A percentile compares a stretch with the other conserved stretches of the same genome.
phyloP scores from a whole-genome alignment of 768 basidiomycete genomes.

The Kondoa malvinella region DNA sequence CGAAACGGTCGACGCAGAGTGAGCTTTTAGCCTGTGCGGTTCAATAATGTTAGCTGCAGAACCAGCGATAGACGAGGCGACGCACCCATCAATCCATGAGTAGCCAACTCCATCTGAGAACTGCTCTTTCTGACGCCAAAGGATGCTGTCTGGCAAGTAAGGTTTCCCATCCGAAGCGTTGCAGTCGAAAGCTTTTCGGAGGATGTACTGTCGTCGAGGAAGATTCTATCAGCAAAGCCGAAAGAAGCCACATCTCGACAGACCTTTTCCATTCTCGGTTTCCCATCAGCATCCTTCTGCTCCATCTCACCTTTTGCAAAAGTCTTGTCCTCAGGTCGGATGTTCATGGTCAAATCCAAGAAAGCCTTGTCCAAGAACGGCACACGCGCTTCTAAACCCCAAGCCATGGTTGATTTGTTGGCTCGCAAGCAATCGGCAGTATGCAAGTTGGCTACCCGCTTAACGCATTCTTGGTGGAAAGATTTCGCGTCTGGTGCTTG shows the following conservation, averaged over 20 bases:
- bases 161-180: conserved; percentile 53
- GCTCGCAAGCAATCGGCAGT: conserved; percentile 93
- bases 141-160: conserved; percentile 79
- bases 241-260: conserved; percentile 1
- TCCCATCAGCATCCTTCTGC: conserved; percentile 62
- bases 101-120: conserved; percentile 98
- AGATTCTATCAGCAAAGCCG: not conserved
- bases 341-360: conserved; percentile 80
- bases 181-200: conserved; percentile 88
- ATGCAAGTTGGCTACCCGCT: conserved; percentile 91
- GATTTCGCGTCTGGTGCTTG: conserved; percentile 73
- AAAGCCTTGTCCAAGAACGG: conserved; percentile 97
- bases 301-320: conserved; percentile 66
- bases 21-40: conserved; percentile 63
- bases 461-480: conserved; percentile 88
- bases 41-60: conserved; percentile 20
- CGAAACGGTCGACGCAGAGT: conserved; percentile 55
- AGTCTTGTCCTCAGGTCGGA: conserved; percentile 71
- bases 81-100: conserved; percentile 86
- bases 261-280: conserved; percentile 91
- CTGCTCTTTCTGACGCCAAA: conserved; percentile 99
- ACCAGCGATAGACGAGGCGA: not conserved
- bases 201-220: conserved; percentile 51
- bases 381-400: conserved; percentile 96
- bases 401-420: conserved; percentile 98